phyloP scores from a whole-genome alignment of 805 yeast species.

The Wickerhamomyces hampshirensis region DNA sequence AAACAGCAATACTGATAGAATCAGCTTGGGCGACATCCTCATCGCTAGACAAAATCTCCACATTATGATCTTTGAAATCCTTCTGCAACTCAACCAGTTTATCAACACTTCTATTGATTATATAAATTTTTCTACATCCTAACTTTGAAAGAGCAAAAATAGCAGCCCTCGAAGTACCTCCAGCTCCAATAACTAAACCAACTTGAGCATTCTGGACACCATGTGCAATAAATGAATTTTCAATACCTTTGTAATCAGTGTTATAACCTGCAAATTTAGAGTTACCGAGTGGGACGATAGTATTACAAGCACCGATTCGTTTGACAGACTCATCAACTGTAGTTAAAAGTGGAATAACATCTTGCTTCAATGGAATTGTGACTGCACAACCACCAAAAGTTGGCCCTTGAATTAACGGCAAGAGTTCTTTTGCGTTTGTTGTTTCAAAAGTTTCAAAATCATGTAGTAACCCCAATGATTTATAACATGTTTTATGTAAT shows the following conservation, averaged over 20 bases:
- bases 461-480: constrained; percentile 74
- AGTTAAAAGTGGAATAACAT: constrained; percentile 61
- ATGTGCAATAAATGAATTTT: constrained; percentile 53
- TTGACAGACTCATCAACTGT: constrained; percentile 73
- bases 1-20: constrained; percentile 57
- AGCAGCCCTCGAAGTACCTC: constrained; percentile 97
- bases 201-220: constrained; percentile 45
- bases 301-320: constrained; percentile 91
- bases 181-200: constrained; percentile 91
- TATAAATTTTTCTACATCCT: constrained; percentile 73
- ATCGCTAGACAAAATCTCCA: constrained; percentile 48
- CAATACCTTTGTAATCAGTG: constrained; percentile 94
- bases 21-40: constrained; percentile 37
- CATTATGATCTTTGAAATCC: constrained; percentile 52
- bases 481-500: constrained; percentile 77
- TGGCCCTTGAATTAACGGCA: constrained; percentile 41
- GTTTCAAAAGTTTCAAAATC: constrained; percentile 65
- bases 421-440: constrained; percentile 52
- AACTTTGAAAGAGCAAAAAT: constrained; percentile 74
- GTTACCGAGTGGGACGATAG: constrained; percentile 53
- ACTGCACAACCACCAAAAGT: constrained; percentile 91
- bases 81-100: constrained; percentile 56
- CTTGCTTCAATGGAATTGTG: constrained; percentile 89
- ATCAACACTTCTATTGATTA: constrained; percentile 73
- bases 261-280: constrained; percentile 72